Base-by-base conservation (phyloP, 345 rosid species). In the Hypericum perforatum region DNA sequence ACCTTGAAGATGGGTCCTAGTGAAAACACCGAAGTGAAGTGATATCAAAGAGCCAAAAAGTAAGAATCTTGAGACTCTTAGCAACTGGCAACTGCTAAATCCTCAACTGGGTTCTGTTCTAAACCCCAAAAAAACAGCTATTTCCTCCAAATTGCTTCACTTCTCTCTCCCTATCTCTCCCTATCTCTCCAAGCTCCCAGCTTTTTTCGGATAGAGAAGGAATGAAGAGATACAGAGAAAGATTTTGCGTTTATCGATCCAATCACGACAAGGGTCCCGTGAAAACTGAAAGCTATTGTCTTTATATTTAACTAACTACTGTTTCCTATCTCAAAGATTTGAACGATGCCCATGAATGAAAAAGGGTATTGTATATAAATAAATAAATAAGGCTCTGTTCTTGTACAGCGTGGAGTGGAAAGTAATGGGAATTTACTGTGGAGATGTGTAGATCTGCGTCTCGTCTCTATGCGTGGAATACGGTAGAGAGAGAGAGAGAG, bases 211-310 rank as follows among this genome's bases (percentile, higher is more conserved):
- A 41, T 40, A 56, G 56, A 11, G 71, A 36, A 59, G 61, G 69
- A 22, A 1, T 4, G 4, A 22, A 59, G 60, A 54, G 67, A 37
- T 70, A 57, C 61, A 68, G 50, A 41, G 53, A n/a, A 53, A 67
- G 71, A 66, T 62, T 67, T 62, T 67, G 77, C n/a, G n/a, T n/a
- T n/a, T 67, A 65, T 59, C 70, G 82, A 81, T 75, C 81, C 80
- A 77, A 76, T 68, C 84, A 73, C 57, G 54, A 68, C 74, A 69
- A 6, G 47, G 50, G 72, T 55, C 57, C 59, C 76, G 72, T 67
- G 76, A 75, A 60, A 43, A 53, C 54, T 49, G 37, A 63, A 59
- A 52, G 40, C 51, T 16, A 37, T 5, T 43, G 6, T 14, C 59
- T 7, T 41, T 45, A 59, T 43, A 46, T 54, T 41, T 44, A 44